Base-by-base conservation (phyloP, 768 basidiomycete genomes). In the Tylopilus rubrobrunneus region DNA sequence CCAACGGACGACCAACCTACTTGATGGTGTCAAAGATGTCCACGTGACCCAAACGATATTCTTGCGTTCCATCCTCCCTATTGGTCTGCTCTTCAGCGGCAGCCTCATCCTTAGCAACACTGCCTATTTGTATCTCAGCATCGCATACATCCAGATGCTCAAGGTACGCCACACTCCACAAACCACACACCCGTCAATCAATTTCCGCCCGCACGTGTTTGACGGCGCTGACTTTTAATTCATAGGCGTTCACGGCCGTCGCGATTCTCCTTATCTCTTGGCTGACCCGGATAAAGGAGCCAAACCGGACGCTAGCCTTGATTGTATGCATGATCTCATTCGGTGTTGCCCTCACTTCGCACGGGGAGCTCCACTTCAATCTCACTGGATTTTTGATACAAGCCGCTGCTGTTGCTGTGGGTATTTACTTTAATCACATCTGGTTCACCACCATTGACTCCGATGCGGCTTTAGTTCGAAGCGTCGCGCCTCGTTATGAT, bases 61-160 rank as follows among this genome's bases (percentile, higher is more conserved):
- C 68, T 52, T 89, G 36, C 81, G 82, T 52, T 91, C 89, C 33
- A 98, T 98, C 60, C 78, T 98, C 14, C 96, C 96, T 21, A 96
- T 98, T 55, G 94, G 95, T 23, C 66, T 94, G 25, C 83, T 98
- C 52, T 98, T 98, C 80, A 91, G 88, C 34, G 96, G 87, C 25
- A 92, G 89, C 55, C 82, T 98, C 51, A 84, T 98, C 62, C 78
- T 95, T 54, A 88, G 85, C 73, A 98, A 98, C 72, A 89, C 88
- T 2, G 93, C 93, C 3, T 96, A 95, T 71, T 84, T 97, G 21
- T 86, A 92, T 63, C 83, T 98, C 59, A 87, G 85, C 60, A 92
- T 96, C 11, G 84, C 91, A 0, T 98, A 96, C 72, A 98, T 98
- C 61, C 96, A 98, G 71, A 92, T 98, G 92, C 84, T 95, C 68